A percentile compares a stretch with the other conserved stretches of the same genome.
Conservation (phyloP, 352 stramenopile genomes). For the Thraustochytrium sp. region DNA sequence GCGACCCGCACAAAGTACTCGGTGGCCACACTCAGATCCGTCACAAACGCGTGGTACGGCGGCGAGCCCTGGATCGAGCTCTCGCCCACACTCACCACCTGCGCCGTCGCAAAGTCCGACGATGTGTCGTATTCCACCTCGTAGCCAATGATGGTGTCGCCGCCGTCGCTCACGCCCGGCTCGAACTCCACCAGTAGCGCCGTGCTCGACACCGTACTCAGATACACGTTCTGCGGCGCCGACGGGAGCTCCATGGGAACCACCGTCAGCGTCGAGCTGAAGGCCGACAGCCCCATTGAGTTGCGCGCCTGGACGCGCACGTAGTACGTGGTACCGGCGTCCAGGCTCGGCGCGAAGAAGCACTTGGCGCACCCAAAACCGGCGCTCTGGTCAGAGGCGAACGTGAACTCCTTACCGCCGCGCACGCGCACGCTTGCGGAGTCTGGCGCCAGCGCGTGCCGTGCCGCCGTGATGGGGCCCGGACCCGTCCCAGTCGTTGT, state of each 20-base stretch:
- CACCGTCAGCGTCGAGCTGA: conserved; percentile 47
- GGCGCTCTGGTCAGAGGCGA: background rate
- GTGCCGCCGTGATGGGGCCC: background rate
- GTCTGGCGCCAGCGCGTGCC: background rate
- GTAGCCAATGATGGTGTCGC: conserved; percentile 65
- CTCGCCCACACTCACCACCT: conserved; percentile 62
- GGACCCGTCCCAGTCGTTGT: background rate
- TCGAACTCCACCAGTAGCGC: conserved; percentile 73
- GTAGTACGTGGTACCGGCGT: conserved; percentile 61
- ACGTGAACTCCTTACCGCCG: background rate
- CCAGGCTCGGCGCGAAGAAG: conserved; percentile 54
- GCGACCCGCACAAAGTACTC: conserved; percentile 84
- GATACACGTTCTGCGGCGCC: conserved; percentile 69
- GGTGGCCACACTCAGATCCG: conserved; percentile 59
- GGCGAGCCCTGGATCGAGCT: conserved; percentile 61
- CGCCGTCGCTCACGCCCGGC: conserved; percentile 65
- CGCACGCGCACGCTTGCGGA: background rate
- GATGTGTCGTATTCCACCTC: conserved; percentile 73
- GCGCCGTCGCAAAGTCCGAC: conserved; percentile 54
- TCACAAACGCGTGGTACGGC: conserved; percentile 74
- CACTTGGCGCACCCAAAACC: conserved; percentile 36
- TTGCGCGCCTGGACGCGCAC: conserved; percentile 62
- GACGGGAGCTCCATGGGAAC: conserved; percentile 82
- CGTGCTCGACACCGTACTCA: conserved; percentile 65
- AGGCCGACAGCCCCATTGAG: conserved; percentile 59